These are phyloP conservation scores for Apiotrichum akiyoshidainum DNA, from an alignment of 1,284 basidiomycete genomes.

Conservation along the genomic window DNA sequence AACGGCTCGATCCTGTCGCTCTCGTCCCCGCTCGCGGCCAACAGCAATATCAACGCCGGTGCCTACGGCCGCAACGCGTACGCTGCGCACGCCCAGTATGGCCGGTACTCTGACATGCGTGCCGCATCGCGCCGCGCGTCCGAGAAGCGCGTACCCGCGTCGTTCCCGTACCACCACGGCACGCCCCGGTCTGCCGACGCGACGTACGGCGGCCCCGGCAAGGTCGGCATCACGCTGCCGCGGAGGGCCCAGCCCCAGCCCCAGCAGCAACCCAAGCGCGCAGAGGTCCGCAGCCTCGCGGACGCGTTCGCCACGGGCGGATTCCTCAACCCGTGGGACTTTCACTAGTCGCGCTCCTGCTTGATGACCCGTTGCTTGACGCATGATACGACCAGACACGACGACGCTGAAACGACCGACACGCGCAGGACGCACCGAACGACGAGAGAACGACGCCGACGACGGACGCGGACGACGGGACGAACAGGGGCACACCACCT, in stretches of 20 bases:
- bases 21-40: neutral
- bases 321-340: slow-evolving; percentile 1
- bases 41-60: neutral
- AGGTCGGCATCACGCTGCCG: slow-evolving; percentile 5
- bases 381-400: too few relatives aligned
- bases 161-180: too few relatives aligned
- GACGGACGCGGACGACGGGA: too few relatives aligned
- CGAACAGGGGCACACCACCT: too few relatives aligned
- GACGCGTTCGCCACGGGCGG: neutral
- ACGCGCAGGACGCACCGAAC: too few relatives aligned
- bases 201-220: too few relatives aligned
- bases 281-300: neutral
- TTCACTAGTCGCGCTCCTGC: neutral
- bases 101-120: neutral
- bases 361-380: neutral
- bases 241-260: neutral
- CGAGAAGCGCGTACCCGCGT: neutral
- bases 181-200: too few relatives aligned
- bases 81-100: neutral
- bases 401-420: too few relatives aligned
- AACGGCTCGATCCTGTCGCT: neutral
- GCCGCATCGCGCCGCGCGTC: neutral
- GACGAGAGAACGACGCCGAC: too few relatives aligned
- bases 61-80: neutral
- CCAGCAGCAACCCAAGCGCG: neutral